Evolutionary conservation across 1,284 basidiomycete species (phyloP).

Genomic region (Agaricales sp.): DNA sequence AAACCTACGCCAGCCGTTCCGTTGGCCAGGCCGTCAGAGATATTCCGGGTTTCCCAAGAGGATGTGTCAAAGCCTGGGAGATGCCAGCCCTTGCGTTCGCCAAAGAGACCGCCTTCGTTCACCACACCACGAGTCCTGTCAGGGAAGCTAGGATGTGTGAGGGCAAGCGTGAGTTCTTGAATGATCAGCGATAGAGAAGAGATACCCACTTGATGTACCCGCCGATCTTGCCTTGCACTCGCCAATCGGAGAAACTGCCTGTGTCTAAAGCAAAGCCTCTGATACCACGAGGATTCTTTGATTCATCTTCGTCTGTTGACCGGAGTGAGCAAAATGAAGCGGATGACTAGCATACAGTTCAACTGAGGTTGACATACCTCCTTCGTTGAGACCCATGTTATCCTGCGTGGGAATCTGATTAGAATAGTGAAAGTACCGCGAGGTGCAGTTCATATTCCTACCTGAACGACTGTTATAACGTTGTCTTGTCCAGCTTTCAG

Average conservation of each 20-base stretch:
- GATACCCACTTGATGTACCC: slow-evolving; percentile 61
- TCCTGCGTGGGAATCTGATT: slow-evolving; percentile 34
- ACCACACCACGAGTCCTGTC: slow-evolving; percentile 62
- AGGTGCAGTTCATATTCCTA: too few species aligned
- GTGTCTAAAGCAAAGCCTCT: slow-evolving; percentile 59
- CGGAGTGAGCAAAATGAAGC: too few species aligned
- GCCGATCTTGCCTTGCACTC: slow-evolving; percentile 72
- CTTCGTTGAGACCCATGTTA: slow-evolving; percentile 71
- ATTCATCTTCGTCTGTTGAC: slow-evolving; percentile 22
- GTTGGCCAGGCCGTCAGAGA: slow-evolving; percentile 41
- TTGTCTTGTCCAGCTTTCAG: slow-evolving; percentile 47
- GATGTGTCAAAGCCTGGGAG: slow-evolving; percentile 63
- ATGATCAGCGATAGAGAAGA: slow-evolving; percentile 1
- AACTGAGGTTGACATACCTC: slow-evolving; percentile 25
- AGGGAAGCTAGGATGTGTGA: slow-evolving; percentile 34
- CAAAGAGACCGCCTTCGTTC: slow-evolving; percentile 75
- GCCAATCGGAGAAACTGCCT: slow-evolving; percentile 61
- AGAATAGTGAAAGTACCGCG: not conserved
- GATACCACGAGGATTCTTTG: slow-evolving; percentile 68
- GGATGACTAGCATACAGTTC: too few species aligned
- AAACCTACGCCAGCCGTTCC: slow-evolving; percentile 61
- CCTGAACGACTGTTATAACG: slow-evolving; percentile 67
- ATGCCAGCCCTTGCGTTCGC: slow-evolving; percentile 76
- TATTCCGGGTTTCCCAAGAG: slow-evolving; percentile 42
- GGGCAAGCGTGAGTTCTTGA: not conserved